Base-by-base conservation (phyloP, 129 eudicot genomes). In the Artemisia annua region DNA sequence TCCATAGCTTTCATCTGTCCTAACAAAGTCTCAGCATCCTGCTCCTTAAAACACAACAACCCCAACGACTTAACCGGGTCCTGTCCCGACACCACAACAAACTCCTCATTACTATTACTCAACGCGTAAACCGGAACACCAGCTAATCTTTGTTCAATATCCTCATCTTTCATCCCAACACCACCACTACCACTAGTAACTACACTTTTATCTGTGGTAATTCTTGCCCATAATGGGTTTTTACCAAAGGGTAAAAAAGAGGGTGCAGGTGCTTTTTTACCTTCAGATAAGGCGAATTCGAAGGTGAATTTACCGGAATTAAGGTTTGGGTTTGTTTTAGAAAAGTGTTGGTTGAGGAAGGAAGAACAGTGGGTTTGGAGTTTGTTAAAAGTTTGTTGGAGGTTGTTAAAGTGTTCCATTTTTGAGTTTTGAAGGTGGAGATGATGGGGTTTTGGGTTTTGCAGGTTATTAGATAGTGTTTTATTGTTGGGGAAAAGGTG, bases 81-180 rank as follows among this genome's bases (percentile, higher is more conserved):
- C 13, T 54, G 75, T 57, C 87, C 90, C 9, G 97, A 84, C 77
- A 94, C 79, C 79, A 93, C 77, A 72, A 94, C 96, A 30, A 87
- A 87, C 44, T 94, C 97, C 66, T 77, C 84, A 7, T 85, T 76
- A 1, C 91, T 71, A 78, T 86, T 88, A 79, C 87, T 79, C 39
- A 94, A 84, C 1, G 97, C 97, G 70, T 82, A 94, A 1, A 94
- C 97, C 0, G 92, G 96, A 8, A 90, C 97, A 1, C 97, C 96
- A 0, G 90, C 88, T 50, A 94, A 57, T 70, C 97, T 62, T 81
- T 84, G 85, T 59, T 87, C 89, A 14, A 93, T 85, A 11, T 75
- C 86, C 57, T 85, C 89, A 2, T 63, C 61, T 0, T 81, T 22
- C 85, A 85, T 56, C 1, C 83, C 80, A 3, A 54, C 48, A 48